A percentile compares a stretch with the other conserved stretches of the same genome.
phyloP scores from a whole-genome alignment of 2,329 filamentous ascomycete genomes.

The Pseudocercospora eumusae region DNA sequence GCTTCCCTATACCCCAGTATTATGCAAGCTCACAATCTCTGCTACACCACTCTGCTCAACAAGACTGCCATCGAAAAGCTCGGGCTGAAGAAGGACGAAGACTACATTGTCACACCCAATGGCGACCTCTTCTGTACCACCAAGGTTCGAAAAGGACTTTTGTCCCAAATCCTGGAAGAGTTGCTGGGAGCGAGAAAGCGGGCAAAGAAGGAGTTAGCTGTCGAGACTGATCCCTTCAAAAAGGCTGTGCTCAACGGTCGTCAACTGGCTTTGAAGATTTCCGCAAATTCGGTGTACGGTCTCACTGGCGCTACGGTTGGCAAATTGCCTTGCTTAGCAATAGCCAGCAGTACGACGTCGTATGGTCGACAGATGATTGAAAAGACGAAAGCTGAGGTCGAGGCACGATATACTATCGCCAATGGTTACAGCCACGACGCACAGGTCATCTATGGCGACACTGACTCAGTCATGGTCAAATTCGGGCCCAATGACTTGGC shows the following conservation, averaged over 20 bases:
- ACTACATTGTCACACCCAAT: constrained; percentile 95
- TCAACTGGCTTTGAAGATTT: constrained; percentile 93
- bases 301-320: constrained; percentile 93
- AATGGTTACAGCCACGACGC: constrained; percentile 95
- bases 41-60: constrained; percentile 90
- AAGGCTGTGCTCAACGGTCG: constrained; percentile 97
- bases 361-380: constrained; percentile 99
- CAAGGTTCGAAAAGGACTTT: constrained; percentile 84
- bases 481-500: constrained; percentile 86
- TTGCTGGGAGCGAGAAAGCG: constrained; percentile 87
- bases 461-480: constrained; percentile 99
- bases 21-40: constrained; percentile 97
- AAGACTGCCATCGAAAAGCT: constrained; percentile 75
- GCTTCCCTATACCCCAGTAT: constrained; percentile 98
- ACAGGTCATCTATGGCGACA: constrained; percentile 97
- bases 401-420: constrained; percentile 82
- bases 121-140: constrained; percentile 88
- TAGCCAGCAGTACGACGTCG: constrained; percentile 94
- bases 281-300: constrained; percentile 97
- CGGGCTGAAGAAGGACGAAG: constrained; percentile 78
- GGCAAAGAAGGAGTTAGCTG: constrained; percentile 84
- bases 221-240: constrained; percentile 93
- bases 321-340: constrained; percentile 90
- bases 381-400: constrained; percentile 94
- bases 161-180: constrained; percentile 95